phyloP scores from a whole-genome alignment of 306 rosid species.

The Quercus engelmannii region DNA sequence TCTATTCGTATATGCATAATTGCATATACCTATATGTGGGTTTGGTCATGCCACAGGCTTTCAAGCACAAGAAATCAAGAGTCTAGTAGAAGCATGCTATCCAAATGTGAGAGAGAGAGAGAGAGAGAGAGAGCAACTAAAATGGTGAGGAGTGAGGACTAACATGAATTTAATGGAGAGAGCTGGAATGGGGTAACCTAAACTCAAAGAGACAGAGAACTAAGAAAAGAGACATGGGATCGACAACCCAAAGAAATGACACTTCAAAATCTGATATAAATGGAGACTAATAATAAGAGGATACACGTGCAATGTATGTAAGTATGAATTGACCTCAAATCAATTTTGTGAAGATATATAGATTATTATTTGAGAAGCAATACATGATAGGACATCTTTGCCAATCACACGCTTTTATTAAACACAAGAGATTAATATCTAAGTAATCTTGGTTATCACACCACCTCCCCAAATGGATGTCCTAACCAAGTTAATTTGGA shows the following conservation, averaged over 20 bases:
- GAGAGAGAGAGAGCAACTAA: neutral
- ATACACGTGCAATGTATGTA: conserved; percentile 22
- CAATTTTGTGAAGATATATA: neutral
- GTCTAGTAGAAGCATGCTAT: neutral
- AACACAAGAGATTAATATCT: neutral
- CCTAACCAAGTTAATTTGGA: neutral
- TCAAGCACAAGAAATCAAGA: neutral
- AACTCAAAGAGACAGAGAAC: neutral
- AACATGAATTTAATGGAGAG: no score
- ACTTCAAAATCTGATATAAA: neutral
- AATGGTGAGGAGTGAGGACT: neutral
- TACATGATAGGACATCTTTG: neutral
- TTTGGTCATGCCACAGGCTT: neutral
- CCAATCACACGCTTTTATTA: neutral
- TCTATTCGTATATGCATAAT: neutral
- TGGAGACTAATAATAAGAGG: conserved; percentile 1
- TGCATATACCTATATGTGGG: neutral
- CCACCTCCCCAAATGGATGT: neutral
- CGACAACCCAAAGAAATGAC: neutral
- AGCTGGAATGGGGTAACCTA: neutral
- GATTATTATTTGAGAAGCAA: no score
- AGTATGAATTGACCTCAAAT: neutral
- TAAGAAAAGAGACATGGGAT: neutral
- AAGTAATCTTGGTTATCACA: neutral
- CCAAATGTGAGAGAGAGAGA: neutral